Conservation (phyloP, 345 rosid genomes). For the Nephelium lappaceum region DNA sequence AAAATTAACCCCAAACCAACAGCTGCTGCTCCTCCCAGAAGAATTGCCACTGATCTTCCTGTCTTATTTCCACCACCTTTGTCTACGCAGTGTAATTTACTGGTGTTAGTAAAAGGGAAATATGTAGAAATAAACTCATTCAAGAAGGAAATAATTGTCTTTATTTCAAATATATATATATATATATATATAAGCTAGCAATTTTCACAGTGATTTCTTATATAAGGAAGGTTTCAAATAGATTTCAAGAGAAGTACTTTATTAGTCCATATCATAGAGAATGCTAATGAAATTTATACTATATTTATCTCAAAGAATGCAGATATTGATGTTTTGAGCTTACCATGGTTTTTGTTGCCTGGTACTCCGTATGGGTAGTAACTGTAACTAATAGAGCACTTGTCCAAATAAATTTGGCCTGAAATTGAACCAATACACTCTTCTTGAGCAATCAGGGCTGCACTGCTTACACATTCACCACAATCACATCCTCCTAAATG, state of each 20-base stretch:
- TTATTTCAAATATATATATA: no score
- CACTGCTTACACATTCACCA: conserved; percentile 59
- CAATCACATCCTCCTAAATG: conserved; percentile 58
- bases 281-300: no score
- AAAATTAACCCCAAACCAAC: conserved; percentile 43
- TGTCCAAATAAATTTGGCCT: conserved; percentile 59
- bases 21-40: conserved; percentile 68
- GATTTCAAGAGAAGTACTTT: no score
- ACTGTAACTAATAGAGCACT: conserved; percentile 55
- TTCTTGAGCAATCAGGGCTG: conserved; percentile 46
- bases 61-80: background rate
- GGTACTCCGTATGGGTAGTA: conserved; percentile 36
- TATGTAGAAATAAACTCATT: background rate
- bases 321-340: background rate
- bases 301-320: no score
- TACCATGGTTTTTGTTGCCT: conserved; percentile 36
- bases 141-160: background rate
- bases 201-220: no score
- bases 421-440: conserved; percentile 52
- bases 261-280: no score
- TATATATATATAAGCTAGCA: no score
- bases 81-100: background rate
- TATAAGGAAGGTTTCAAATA: no score
- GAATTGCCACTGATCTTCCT: conserved; percentile 59
- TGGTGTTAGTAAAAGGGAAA: background rate